Base-by-base conservation (phyloP, 164 flowering plant genomes). In the Vitis amurensis region DNA sequence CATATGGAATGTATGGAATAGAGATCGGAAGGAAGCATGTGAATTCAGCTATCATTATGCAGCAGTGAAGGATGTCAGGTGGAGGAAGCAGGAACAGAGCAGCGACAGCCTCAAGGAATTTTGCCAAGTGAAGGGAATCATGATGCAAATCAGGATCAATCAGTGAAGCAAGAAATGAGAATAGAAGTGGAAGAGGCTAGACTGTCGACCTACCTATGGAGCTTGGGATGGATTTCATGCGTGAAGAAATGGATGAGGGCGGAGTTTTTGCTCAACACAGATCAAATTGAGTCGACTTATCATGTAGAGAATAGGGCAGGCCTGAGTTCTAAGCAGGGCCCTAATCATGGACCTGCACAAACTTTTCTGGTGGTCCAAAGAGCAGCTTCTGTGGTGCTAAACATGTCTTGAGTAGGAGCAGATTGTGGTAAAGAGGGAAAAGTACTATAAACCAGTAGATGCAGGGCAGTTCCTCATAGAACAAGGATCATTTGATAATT, bases 1-100 rank as follows among this genome's bases (percentile, higher is more conserved):
- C 80, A 79, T 93, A 68, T 96, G 99, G 95, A 93, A 96, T 78
- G 92, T 88, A 9, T 93, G 97, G 98, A 86, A 81, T 77, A 77
- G 61, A 66, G 80, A 80, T 77, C 81, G 90, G 78, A 85, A 75
- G 75, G 78, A 75, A 76, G 91, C 90, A 37, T 78, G 88, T 15
- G 70, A 79, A 4, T 77, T 91, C 14, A 82, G 51, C 66, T 74
- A 50, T 73, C 99, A 96, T 73, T 82, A 69, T 69, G 89, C 93
- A 14, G 93, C 95, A 29, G 91, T 96, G 65, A 96, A 86, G 78
- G 93, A 91, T 83, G 87, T 92, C 52, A 83, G 79, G 77, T 96
- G 99, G 97, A 92, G 92, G 17, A 77, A 55, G 9, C 80, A 79
- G 15, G 97, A 53, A 77, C 68, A 71, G 86, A 69, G 60, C 81